Conservation (phyloP, 768 basidiomycete genomes). For the Termitomyces sp. region DNA sequence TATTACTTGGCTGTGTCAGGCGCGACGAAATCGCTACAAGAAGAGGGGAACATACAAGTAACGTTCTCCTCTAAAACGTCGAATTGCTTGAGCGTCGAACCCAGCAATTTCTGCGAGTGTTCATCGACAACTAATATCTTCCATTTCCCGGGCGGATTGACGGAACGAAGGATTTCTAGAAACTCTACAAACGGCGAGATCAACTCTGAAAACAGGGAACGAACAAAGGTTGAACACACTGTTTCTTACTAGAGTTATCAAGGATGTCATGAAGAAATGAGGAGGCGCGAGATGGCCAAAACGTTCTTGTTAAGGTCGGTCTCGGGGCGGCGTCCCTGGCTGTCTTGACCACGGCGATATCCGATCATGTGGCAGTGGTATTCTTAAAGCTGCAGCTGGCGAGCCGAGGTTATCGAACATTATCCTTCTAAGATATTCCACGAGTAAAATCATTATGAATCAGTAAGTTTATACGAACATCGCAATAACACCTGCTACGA, state of each 20-base stretch:
- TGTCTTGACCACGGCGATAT: constrained; percentile 15
- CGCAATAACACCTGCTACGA: constrained; percentile 9
- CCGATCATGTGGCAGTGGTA: constrained; percentile 10
- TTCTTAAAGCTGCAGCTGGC: background rate
- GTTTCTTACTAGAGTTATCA: constrained; percentile 38
- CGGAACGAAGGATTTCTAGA: constrained; percentile 81
- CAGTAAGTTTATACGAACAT: constrained; percentile 10
- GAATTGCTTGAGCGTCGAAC: constrained; percentile 84
- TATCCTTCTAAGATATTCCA: constrained; percentile 11
- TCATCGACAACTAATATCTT: constrained; percentile 98
- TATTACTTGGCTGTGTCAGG: constrained; percentile 56
- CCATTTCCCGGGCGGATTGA: constrained; percentile 85
- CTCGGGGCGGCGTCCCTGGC: background rate
- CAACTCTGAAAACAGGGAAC: background rate
- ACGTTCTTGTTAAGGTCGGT: background rate
- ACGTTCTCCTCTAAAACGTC: constrained; percentile 97
- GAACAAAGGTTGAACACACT: constrained; percentile 25
- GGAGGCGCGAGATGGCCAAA: background rate
- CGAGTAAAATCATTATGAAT: constrained; percentile 10
- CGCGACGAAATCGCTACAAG: background rate
- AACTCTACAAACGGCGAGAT: constrained; percentile 50
- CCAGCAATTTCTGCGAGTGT: constrained; percentile 77
- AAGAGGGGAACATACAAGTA: constrained; percentile 64
- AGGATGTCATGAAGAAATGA: constrained; percentile 29
- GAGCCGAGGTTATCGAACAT: background rate